phyloP scores from a whole-genome alignment of 305 asterid genomes.

The Fraxinus floribunda region DNA sequence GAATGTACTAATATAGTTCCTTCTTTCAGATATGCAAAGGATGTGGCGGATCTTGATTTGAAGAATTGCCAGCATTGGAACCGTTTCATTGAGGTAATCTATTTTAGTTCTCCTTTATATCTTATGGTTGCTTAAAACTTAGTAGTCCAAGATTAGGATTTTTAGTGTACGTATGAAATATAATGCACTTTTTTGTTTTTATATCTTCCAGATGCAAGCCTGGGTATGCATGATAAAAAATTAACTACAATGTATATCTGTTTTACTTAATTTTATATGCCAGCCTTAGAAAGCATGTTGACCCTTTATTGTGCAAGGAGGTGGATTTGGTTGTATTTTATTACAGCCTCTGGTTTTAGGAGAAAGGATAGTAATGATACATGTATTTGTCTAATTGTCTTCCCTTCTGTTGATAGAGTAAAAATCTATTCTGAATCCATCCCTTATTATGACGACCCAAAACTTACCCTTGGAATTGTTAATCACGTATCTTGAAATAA shows the following conservation, averaged over 20 bases:
- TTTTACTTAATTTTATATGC: not conserved
- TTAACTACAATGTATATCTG: not conserved
- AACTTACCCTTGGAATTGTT: not conserved
- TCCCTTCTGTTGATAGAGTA: not conserved
- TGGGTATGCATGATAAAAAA: not conserved
- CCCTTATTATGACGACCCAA: not conserved
- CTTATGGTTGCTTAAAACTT: not conserved
- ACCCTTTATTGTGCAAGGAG: not conserved
- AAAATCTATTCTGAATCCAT: not conserved
- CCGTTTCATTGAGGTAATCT: constrained; percentile 84
- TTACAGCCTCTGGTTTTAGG: not conserved
- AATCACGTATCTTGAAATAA: not conserved
- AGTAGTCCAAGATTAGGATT: not conserved
- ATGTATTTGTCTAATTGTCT: not conserved
- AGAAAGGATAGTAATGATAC: not conserved
- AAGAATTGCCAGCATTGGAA: constrained; percentile 76
- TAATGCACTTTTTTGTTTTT: not conserved
- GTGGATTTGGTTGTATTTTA: not conserved
- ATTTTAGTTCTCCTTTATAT: constrained; percentile 12
- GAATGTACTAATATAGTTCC: constrained; percentile 27
- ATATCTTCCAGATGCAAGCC: not conserved
- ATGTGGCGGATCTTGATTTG: constrained; percentile 67
- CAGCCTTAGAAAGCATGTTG: not conserved
- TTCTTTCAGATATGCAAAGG: constrained; percentile 66
- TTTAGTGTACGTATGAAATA: not conserved